phyloP scores from a whole-genome alignment of 2,329 filamentous ascomycete species.

The Aspergillus sp. region DNA sequence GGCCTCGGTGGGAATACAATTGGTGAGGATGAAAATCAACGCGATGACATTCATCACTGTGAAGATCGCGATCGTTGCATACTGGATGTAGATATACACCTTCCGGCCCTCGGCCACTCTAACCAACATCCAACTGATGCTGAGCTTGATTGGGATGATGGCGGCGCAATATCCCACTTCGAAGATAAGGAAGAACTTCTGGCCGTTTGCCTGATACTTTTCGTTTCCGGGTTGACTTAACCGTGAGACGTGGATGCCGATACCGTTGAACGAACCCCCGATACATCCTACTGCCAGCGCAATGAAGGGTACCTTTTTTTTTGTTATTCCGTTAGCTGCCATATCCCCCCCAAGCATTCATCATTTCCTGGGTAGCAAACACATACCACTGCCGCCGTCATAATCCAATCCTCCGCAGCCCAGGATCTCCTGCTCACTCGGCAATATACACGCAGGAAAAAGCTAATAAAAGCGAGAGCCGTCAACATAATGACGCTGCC shows the following conservation, averaged over 20 bases:
- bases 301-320: constrained; percentile 18
- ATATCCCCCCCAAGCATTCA: no score
- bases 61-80: constrained; percentile 20
- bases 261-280: constrained; percentile 27
- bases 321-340: neutral
- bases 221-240: constrained; percentile 18
- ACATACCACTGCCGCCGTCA: constrained; percentile 24
- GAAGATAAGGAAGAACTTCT: constrained; percentile 29
- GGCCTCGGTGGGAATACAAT: constrained; percentile 23
- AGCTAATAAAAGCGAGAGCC: constrained; percentile 18
- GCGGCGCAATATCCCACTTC: constrained; percentile 27
- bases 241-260: constrained; percentile 16
- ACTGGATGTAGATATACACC: constrained; percentile 22
- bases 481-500: constrained; percentile 24
- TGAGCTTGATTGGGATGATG: constrained; percentile 28
- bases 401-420: constrained; percentile 25
- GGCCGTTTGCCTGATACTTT: constrained; percentile 17
- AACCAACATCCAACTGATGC: constrained; percentile 28
- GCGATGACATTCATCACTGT: constrained; percentile 25
- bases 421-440: constrained; percentile 20
- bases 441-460: constrained; percentile 20
- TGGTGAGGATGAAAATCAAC: constrained; percentile 24
- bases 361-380: no score
- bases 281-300: constrained; percentile 21
- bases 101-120: constrained; percentile 25